Conservation (phyloP, 495 filamentous ascomycete species). For the Hypoxylon lienhwacheense region DNA sequence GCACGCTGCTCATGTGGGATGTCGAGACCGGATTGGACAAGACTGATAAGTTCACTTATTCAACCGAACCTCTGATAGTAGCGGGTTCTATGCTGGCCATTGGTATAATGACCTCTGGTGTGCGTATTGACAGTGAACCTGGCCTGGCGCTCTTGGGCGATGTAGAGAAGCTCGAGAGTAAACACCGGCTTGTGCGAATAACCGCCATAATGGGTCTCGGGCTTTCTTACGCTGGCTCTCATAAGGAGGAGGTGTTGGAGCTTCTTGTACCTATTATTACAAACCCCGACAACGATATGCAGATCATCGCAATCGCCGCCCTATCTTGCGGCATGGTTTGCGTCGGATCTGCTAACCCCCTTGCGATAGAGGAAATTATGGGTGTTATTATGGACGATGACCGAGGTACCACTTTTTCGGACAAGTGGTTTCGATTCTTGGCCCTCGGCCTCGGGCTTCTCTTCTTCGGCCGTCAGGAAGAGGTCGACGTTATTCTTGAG, state of each 20-base stretch:
- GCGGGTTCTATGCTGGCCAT: constrained; percentile 88
- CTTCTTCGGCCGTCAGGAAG: constrained; percentile 95
- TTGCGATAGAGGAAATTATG: constrained; percentile 85
- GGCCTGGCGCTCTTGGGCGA: constrained; percentile 83
- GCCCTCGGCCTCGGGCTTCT: constrained; percentile 90
- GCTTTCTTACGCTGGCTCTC: constrained; percentile 88
- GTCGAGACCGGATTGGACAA: constrained; percentile 85
- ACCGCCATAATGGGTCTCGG: constrained; percentile 94
- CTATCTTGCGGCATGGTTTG: constrained; percentile 88
- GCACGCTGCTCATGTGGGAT: constrained; percentile 88
- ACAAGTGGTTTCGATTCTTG: constrained; percentile 98
- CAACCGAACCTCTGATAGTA: constrained; percentile 78
- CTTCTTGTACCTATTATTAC: constrained; percentile 81
- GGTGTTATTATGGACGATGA: constrained; percentile 91
- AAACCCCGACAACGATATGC: constrained; percentile 83
- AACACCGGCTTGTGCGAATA: constrained; percentile 72
- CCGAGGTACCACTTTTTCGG: constrained; percentile 79
- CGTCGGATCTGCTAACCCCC: constrained; percentile 86
- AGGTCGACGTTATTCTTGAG: constrained; percentile 93
- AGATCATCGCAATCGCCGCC: constrained; percentile 93
- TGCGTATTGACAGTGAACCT: constrained; percentile 82
- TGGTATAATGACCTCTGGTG: constrained; percentile 91
- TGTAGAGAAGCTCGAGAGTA: constrained; percentile 71
- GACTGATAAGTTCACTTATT: constrained; percentile 90
- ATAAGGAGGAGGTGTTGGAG: constrained; percentile 80